Evolutionary conservation across 2,329 filamentous ascomycete species (phyloP).

Genomic region (Capronia americana): DNA sequence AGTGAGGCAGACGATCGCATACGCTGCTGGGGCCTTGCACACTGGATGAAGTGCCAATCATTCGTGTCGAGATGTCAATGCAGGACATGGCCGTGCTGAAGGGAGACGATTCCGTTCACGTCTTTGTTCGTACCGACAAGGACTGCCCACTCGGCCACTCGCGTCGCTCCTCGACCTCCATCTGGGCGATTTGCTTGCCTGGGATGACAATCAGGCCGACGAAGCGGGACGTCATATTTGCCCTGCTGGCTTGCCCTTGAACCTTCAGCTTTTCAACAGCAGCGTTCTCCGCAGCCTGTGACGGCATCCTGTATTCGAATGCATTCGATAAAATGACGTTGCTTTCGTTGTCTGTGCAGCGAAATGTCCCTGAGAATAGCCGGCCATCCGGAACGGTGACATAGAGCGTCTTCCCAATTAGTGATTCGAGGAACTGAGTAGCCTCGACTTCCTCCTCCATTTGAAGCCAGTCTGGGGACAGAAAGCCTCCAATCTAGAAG

Average conservation of each 20-base stretch:
- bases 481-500: not conserved
- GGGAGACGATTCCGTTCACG: constrained; percentile 13
- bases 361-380: constrained; percentile 88
- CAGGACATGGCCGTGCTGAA: not conserved
- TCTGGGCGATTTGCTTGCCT: constrained; percentile 81
- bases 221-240: constrained; percentile 83
- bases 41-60: not conserved
- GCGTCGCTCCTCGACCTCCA: constrained; percentile 77
- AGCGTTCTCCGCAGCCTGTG: constrained; percentile 55
- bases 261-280: constrained; percentile 46
- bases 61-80: not conserved
- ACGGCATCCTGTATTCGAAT: constrained; percentile 86
- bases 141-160: constrained; percentile 29
- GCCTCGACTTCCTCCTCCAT: constrained; percentile 38
- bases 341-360: constrained; percentile 89
- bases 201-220: constrained; percentile 90
- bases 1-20: not conserved
- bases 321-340: constrained; percentile 87
- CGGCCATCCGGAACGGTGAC: constrained; percentile 56
- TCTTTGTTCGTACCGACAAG: constrained; percentile 33
- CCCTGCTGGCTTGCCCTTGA: constrained; percentile 55
- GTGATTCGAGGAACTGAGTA: constrained; percentile 37
- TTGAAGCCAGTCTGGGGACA: not conserved
- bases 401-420: constrained; percentile 39
- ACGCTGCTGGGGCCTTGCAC: not conserved